Evolutionary conservation across 2,329 filamentous ascomycete species (phyloP), one percentile per base, ranked within the genome.

Genomic region (Zymoseptoria tritici): DNA sequence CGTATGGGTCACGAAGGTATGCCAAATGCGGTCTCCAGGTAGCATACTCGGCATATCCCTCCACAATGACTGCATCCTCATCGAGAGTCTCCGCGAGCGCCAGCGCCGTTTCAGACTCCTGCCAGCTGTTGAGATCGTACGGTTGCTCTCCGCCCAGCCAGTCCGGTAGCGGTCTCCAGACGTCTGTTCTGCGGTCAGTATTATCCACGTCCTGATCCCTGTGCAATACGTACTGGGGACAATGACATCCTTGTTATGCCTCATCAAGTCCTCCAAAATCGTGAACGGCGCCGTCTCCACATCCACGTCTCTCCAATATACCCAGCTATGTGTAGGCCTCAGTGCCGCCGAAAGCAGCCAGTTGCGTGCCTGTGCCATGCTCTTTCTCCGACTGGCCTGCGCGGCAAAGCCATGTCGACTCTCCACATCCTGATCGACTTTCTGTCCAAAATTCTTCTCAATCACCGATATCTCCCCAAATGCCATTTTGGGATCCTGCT

Each of bases 71-170:
- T 3, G 94, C 94, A 73, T 99, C 94, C 74, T 99, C 94, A 66
- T 99, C 94, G 3, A 99, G 82, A 0, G 91, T 96, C 65, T 99
- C 93, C 9, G 94, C 94, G 46, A 99, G 82, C 8, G 91, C 90
- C 56, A 99, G 81, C 0, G 94, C 94, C 0, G 94, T 99, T 72
- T 99, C 95, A 0, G 94, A 99, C 76, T 99, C 94, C 75, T 99
- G 94, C 94, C 94, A 99, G 16, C 93, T 97, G 75, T 99, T 99
- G 68, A 99, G 76, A 76, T 99, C 94, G 74, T 99, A 99, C 1
- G 94, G 94, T 74, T 99, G 94, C 74, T 99, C 94, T 69, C 94
- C 95, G 52, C 94, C 94, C 22, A 99, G 88, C 94, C 94, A 99
- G 75, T 99, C 94, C 6, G 94, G 94, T 54, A 99, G 83, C n/a